Percentiles rank a stretch among this genome's conserved stretches.
Evolutionary conservation across 2,329 filamentous ascomycete species (phyloP).

Genomic region (Penicillium sp.): DNA sequence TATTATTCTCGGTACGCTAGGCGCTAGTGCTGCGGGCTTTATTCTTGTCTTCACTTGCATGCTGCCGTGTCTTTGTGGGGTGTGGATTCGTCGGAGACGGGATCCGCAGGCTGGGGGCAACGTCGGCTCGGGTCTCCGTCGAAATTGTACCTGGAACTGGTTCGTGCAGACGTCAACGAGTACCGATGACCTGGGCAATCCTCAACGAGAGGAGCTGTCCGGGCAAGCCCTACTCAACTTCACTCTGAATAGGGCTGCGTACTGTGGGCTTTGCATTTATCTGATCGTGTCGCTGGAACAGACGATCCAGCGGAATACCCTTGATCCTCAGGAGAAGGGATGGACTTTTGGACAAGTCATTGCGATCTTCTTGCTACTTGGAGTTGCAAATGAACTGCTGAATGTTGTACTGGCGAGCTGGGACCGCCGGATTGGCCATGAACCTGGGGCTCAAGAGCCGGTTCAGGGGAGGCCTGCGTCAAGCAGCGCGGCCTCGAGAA

Average conservation of each 20-base stretch:
- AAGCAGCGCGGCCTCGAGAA: conserved; percentile 2
- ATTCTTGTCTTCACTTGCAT: conserved; percentile 22
- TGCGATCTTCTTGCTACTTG: conserved; percentile 28
- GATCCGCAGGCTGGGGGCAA: conserved; percentile 2
- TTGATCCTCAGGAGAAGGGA: conserved; percentile 21
- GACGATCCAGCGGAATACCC: conserved; percentile 24
- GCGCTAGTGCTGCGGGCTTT: conserved; percentile 13
- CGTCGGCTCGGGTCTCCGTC: background rate
- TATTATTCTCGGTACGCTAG: conserved; percentile 23
- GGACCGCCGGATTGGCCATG: conserved; percentile 19
- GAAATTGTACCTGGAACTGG: conserved; percentile 16
- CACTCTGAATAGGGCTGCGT: conserved; percentile 22
- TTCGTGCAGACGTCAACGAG: conserved; percentile 10
- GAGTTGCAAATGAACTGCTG: conserved; percentile 27
- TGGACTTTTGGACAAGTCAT: conserved; percentile 30
- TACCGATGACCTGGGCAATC: background rate
- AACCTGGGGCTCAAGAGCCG: conserved; percentile 14
- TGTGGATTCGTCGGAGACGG: conserved; percentile 10
- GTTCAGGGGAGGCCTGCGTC: conserved; percentile 14
- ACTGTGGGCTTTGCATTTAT: conserved; percentile 26
- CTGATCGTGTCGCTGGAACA: conserved; percentile 30
- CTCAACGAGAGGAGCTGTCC: conserved; percentile 11
- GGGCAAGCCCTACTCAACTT: conserved; percentile 19
- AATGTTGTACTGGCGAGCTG: conserved; percentile 28
- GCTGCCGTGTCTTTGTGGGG: conserved; percentile 23